Percentiles rank a stretch among this genome's conserved stretches.
Conservation (phyloP, 75 land plant species). For the Pinus tabuliformis region DNA sequence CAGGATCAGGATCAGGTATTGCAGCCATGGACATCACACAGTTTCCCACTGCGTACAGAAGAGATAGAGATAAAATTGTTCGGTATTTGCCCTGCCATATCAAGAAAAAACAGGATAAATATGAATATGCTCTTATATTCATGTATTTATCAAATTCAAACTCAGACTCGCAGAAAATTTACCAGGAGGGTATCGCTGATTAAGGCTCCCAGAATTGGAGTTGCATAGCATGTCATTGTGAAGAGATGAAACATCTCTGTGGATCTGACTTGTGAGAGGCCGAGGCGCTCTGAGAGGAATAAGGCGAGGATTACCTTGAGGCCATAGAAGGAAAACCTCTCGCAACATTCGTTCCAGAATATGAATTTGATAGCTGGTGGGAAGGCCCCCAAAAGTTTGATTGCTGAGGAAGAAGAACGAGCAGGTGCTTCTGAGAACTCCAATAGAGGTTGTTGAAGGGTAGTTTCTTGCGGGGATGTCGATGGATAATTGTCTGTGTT, state of each 20-base stretch:
- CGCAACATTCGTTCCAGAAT: conserved; percentile 42
- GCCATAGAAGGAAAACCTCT: conserved; percentile 40
- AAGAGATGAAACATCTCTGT: conserved; percentile 41
- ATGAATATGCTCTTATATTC: background rate
- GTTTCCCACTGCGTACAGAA: conserved; percentile 22
- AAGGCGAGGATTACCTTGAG: conserved; percentile 35
- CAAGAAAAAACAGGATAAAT: background rate
- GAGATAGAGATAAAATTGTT: conserved; percentile 19
- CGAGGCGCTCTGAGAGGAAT: conserved; percentile 21
- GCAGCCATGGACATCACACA: conserved; percentile 22
- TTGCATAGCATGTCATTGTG: conserved; percentile 36
- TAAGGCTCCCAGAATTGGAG: conserved; percentile 28
- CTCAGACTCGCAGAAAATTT: background rate
- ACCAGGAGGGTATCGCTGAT: conserved; percentile 30
- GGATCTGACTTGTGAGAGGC: conserved; percentile 19
- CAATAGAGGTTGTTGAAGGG: too few relatives aligned
- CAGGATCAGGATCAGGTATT: background rate
- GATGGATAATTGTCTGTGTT: too few relatives aligned
- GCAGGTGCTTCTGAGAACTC: too few relatives aligned
- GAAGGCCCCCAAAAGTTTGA: background rate
- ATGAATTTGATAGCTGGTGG: conserved; percentile 31
- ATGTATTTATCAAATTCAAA: too few relatives aligned
- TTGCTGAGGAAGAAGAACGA: background rate
- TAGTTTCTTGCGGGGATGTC: too few relatives aligned
- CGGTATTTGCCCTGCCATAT: too few relatives aligned